These are phyloP conservation scores for Gentiana dahurica DNA, from an alignment of 257 asterid genomes.

Conservation along the genomic window DNA sequence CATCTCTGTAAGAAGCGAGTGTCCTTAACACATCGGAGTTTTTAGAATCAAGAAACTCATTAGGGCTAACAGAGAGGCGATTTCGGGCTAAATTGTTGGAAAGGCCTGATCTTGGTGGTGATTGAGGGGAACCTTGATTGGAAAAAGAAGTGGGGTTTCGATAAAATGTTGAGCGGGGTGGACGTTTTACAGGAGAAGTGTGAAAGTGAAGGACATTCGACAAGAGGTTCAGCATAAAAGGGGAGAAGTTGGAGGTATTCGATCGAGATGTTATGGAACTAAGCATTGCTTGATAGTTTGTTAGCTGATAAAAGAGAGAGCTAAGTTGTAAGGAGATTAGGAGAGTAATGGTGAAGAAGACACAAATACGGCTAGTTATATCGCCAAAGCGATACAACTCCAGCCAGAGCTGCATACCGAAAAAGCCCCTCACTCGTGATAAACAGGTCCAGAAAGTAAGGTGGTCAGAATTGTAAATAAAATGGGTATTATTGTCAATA, in stretches of 20 bases:
- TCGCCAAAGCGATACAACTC: too few species aligned
- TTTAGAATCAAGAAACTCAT: conserved; percentile 18
- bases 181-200: conserved; percentile 10
- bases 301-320: too few species aligned
- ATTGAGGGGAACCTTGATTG: conserved; percentile 6
- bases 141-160: conserved; percentile 14
- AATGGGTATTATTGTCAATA: too few species aligned
- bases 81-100: conserved; percentile 10
- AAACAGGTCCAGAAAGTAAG: too few species aligned
- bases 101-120: conserved; percentile 10
- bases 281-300: conserved; percentile 22
- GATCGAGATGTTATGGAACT: conserved; percentile 23
- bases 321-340: too few species aligned
- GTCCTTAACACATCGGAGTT: conserved; percentile 41
- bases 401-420: too few species aligned
- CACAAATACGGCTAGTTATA: too few species aligned
- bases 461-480: too few species aligned
- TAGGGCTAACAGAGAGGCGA: background rate
- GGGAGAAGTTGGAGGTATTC: conserved; percentile 20
- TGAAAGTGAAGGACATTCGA: conserved; percentile 17
- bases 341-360: too few species aligned
- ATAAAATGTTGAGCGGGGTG: conserved; percentile 12
- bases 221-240: conserved; percentile 22
- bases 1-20: conserved; percentile 61
- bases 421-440: too few species aligned